These are phyloP conservation scores for Phytophthora colocasiae DNA, from an alignment of 352 stramenopile genomes.

Conservation along the genomic window DNA sequence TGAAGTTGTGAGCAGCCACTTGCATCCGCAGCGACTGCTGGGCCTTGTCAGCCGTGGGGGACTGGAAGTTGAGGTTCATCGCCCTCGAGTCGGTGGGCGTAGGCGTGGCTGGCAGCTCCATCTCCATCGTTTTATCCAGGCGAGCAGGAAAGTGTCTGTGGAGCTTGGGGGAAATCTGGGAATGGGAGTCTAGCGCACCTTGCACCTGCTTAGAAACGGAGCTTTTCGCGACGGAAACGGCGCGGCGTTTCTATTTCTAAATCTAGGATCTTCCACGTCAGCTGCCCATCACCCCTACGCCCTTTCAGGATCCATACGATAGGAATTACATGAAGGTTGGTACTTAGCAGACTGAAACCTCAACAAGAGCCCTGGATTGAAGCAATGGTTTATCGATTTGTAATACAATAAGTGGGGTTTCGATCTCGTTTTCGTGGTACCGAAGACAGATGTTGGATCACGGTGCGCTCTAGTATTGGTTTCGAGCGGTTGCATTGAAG, in stretches of 20 bases:
- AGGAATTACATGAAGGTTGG: conserved; percentile 6
- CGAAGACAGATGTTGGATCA: no score
- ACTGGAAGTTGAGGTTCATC: conserved; percentile 52
- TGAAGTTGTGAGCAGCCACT: conserved; percentile 42
- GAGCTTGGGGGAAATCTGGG: conserved; percentile 32
- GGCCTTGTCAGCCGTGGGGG: conserved; percentile 49
- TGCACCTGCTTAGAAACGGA: conserved; percentile 33
- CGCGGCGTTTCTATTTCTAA: conserved; percentile 38
- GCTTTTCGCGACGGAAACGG: conserved; percentile 36
- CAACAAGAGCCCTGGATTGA: no score
- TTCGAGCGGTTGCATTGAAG: no score
- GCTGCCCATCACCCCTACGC: conserved; percentile 34
- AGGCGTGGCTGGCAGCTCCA: conserved; percentile 45
- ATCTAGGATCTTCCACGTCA: conserved; percentile 40
- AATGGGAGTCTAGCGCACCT: conserved; percentile 24
- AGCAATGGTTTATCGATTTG: no score
- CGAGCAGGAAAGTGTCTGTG: not conserved
- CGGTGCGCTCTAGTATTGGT: no score
- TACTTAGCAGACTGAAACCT: conserved; percentile 7
- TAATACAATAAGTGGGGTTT: no score
- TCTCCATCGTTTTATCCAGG: conserved; percentile 32
- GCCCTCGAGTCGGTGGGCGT: conserved; percentile 34
- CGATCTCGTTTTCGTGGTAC: no score
- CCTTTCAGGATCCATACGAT: conserved; percentile 32
- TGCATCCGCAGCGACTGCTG: conserved; percentile 49